Evolutionary conservation across 1,284 basidiomycete genomes (phyloP).

Genomic region (Waitea zeae): DNA sequence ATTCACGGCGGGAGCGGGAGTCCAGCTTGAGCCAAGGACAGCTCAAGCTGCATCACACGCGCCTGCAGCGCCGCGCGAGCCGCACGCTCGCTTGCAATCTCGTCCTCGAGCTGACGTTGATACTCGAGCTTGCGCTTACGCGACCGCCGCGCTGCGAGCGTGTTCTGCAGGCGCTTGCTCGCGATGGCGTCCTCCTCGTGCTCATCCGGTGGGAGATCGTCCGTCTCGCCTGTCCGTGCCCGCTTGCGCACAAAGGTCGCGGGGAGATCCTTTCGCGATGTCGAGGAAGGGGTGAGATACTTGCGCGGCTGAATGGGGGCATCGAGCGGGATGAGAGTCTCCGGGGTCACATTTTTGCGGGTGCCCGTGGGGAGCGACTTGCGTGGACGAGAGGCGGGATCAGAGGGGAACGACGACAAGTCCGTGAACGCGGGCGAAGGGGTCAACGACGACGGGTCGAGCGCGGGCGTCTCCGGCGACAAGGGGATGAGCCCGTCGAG

Average conservation of each 20-base stretch:
- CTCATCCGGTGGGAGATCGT: constrained; percentile 17
- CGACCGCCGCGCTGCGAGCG: constrained; percentile 58
- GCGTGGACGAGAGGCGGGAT: constrained; percentile 19
- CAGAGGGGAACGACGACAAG: constrained; percentile 15
- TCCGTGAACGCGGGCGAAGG: constrained; percentile 8
- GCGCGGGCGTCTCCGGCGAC: constrained; percentile 18
- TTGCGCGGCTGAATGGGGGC: constrained; percentile 29
- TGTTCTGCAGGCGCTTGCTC: constrained; percentile 65
- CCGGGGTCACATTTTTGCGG: constrained; percentile 24
- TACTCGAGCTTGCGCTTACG: constrained; percentile 65
- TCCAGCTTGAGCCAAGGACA: too few species aligned
- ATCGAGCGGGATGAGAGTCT: constrained; percentile 22
- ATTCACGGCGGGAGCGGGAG: too few species aligned
- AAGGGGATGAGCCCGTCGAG: not conserved
- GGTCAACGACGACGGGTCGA: constrained; percentile 9
- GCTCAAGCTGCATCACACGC: too few species aligned
- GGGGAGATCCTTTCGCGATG: constrained; percentile 31
- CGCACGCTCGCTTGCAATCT: too few species aligned
- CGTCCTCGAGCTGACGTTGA: constrained; percentile 44
- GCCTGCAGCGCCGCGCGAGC: too few species aligned
- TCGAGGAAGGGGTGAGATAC: constrained; percentile 26
- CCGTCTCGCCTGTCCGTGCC: constrained; percentile 31
- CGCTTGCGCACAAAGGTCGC: constrained; percentile 38
- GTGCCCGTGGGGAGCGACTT: constrained; percentile 22
- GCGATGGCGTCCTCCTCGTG: constrained; percentile 51